Base-by-base conservation (phyloP, 2,329 filamentous ascomycete species). In the Davidsoniella neocaledoniae region DNA sequence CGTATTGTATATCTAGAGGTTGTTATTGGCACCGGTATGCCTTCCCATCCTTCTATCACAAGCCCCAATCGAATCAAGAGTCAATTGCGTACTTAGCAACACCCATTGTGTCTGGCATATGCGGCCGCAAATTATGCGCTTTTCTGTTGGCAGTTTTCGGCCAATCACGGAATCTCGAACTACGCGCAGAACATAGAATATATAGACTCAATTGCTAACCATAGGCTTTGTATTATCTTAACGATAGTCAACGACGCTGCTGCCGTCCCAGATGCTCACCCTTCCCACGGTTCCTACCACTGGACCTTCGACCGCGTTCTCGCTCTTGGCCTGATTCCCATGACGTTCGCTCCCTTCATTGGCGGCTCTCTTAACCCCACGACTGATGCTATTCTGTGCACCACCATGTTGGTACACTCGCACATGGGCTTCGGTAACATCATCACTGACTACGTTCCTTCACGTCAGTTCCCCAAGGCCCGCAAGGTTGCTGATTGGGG, bases 231-330 rank as follows among this genome's bases (percentile, higher is more conserved):
- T 33, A 33, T 33, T 5, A 3, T 33, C 8, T 33, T 5, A 12
- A 12, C 29, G 12, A 17, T 60, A 83, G 86, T 88, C 63, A 98
- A 98, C 69, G 88, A 96, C 61, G 77, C 91, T 50, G 83, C 77
- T 29, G 77, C 77, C 38, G 67, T 94, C 21, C 88, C 87, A 43
- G 63, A 76, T 19, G 68, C 85, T 48, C 77, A 75, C 58, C 79
- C 90, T 40, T 71, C 79, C 50, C 86, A 98, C 69, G 91, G 91
- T 59, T 93, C 84, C 66, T 98, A 96, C 73, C 91, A 98, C 76
- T 98, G 91, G 91, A 85, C 83, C 54, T 94, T 94, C 61, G 91
- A 98, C 74, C 87, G 86, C 62, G 64, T 86, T 51, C 70, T 96
- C 58, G 81, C 86, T 51, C 81, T 77, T 51, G 83, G 79, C 50